phyloP scores from a whole-genome alignment of 345 rosid species.

The rapeseed (Brassica napus) region DNA sequence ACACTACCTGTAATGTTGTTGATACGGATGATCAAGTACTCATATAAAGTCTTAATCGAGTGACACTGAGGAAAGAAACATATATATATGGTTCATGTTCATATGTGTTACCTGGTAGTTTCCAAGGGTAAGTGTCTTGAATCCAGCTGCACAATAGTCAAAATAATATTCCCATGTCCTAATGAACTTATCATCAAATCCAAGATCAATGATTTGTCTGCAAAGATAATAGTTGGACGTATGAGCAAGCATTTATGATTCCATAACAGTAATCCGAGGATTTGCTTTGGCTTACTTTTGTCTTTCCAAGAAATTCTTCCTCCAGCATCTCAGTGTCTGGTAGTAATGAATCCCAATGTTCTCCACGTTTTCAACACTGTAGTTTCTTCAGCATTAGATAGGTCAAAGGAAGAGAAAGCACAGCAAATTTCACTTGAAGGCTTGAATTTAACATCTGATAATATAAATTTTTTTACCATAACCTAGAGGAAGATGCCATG shows the following conservation, averaged over 20 bases:
- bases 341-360: conserved; percentile 80
- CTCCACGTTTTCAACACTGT: conserved; percentile 76
- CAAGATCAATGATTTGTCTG: conserved; percentile 56
- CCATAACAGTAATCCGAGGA: not conserved
- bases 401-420: not conserved
- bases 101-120: conserved; percentile 55
- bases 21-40: not conserved
- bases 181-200: no score
- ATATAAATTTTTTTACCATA: conserved; percentile 49
- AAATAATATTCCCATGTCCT: no score
- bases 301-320: conserved; percentile 64
- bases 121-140: conserved; percentile 62
- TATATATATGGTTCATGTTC: not conserved
- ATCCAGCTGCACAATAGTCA: conserved; percentile 61
- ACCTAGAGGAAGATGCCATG: conserved; percentile 64
- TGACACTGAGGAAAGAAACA: not conserved
- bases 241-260: not conserved
- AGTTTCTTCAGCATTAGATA: not conserved
- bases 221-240: not conserved
- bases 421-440: not conserved
- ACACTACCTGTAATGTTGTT: conserved; percentile 48
- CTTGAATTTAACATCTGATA: not conserved
- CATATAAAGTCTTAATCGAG: not conserved
- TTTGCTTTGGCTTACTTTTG: conserved; percentile 43
- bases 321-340: conserved; percentile 70